Evolutionary conservation across 2,329 filamentous ascomycete genomes (phyloP), one percentile per base, ranked within the genome.

Genomic region (Coniochaeta sp.): DNA sequence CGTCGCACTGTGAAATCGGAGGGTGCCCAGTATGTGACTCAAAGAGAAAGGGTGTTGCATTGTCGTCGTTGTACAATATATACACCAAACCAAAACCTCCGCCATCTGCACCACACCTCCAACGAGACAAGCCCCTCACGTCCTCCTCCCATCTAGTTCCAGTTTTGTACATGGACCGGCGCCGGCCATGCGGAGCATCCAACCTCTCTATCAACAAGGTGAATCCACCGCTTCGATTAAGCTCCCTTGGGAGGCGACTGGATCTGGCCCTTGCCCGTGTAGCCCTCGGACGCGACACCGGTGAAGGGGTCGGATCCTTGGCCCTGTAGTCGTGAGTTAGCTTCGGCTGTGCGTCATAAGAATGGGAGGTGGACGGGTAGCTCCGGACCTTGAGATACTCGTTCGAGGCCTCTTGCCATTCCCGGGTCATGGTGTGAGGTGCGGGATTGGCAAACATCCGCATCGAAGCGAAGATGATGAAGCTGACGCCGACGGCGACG

Each of bases 331-430:
- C 38, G 17, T 17, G 59, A 44, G 26, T 30, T 50, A 40, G n/a
- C 59, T 28, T 63, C 67, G 14, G 34, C 60, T 64, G 61, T 59
- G 40, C 26, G 50, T 24, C 54, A 38, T 34, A 22, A 52, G 22
- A 30, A 36, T 26, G 34, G 34, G 14, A 50, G 47, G 58, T 50
- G 40, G 38, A 24, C 52, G 32, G 24, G 30, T 58, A 58, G n/a
- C 32, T 47, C 78, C 86, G 70, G 80, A 96, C 93, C 85, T 87
- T 93, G 76, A 97, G 83, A 77, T 90, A 95, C 81, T 97, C 95
- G 79, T 99, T 96, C 68, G 88, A 84, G 69, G 89, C 89, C 82
- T 98, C 92, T 81, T 99, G 91, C 86, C 90, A 98, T 79, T 99
- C 95, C 83, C 91, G 90, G 80, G 82, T 93, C 93, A 99, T 96